These are phyloP conservation scores for Penicillium sp. DNA, from an alignment of 2,329 filamentous ascomycete genomes.

Conservation along the genomic window DNA sequence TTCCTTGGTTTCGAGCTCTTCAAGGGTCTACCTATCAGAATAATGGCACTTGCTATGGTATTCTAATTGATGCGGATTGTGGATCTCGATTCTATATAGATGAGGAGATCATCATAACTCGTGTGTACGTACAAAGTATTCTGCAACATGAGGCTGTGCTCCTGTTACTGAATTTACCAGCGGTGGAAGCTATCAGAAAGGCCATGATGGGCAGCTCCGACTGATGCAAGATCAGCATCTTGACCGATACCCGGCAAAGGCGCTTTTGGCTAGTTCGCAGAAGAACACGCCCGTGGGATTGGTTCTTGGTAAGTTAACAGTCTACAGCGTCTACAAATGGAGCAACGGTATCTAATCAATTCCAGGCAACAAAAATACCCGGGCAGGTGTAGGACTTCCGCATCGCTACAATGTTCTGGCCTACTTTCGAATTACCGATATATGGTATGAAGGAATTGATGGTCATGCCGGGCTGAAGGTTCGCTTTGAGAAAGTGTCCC, in stretches of 20 bases:
- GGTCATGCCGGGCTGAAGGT: slow-evolving; percentile 53
- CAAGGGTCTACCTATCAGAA: slow-evolving; percentile 50
- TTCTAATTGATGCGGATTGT: slow-evolving; percentile 59
- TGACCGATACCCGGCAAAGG: neutral
- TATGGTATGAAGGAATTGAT: slow-evolving; percentile 64
- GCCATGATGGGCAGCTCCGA: slow-evolving; percentile 40
- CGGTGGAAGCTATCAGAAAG: slow-evolving; percentile 55
- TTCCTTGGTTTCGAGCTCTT: slow-evolving; percentile 62
- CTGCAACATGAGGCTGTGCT: neutral
- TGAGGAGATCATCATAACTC: slow-evolving; percentile 63
- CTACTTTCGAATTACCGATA: slow-evolving; percentile 67
- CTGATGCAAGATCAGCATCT: neutral
- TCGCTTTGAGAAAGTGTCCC: slow-evolving; percentile 65
- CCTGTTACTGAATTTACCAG: slow-evolving; percentile 28
- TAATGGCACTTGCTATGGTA: slow-evolving; percentile 50
- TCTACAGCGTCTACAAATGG: no score
- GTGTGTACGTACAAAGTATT: slow-evolving; percentile 50
- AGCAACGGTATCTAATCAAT: neutral
- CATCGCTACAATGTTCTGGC: slow-evolving; percentile 66
- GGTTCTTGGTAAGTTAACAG: neutral
- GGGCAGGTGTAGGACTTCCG: slow-evolving; percentile 43
- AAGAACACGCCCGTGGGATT: neutral
- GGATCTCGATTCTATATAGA: slow-evolving; percentile 60
- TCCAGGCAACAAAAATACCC: neutral
- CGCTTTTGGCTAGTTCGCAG: neutral